A percentile compares a stretch with the other conserved stretches of the same genome.
These are phyloP conservation scores for Phytophthora cajani DNA, from an alignment of 352 stramenopile genomes.

Conservation along the genomic window DNA sequence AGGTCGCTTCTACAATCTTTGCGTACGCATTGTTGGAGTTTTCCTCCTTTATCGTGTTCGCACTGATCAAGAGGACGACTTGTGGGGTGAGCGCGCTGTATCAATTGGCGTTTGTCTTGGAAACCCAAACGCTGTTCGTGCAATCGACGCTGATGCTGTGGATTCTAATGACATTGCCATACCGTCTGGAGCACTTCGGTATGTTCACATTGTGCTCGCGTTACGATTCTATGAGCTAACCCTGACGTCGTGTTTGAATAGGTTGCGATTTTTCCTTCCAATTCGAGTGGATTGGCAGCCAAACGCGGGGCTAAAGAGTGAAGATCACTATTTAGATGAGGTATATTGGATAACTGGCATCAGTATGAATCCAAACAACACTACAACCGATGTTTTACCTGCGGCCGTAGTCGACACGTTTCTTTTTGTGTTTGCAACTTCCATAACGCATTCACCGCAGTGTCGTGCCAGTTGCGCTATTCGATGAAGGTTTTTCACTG, in stretches of 20 bases:
- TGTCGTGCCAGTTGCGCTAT: too few relatives aligned
- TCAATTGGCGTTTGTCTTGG: conserved; percentile 47
- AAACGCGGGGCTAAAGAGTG: too few relatives aligned
- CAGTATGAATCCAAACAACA: too few relatives aligned
- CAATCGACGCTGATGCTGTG: conserved; percentile 37
- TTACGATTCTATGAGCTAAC: not conserved
- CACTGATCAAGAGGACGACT: conserved; percentile 6
- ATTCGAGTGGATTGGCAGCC: conserved; percentile 15
- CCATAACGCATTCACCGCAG: too few relatives aligned
- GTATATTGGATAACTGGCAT: too few relatives aligned
- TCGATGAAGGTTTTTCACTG: too few relatives aligned
- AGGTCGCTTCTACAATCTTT: conserved; percentile 18
- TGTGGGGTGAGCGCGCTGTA: conserved; percentile 30
- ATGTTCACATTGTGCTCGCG: conserved; percentile 3
- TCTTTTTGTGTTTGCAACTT: too few relatives aligned
- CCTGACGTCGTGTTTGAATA: not conserved
- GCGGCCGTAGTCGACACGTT: too few relatives aligned
- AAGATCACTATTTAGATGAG: too few relatives aligned
- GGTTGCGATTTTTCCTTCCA: conserved; percentile 28
- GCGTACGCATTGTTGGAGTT: conserved; percentile 38
- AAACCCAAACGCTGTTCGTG: conserved; percentile 34
- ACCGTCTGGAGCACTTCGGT: conserved; percentile 38
- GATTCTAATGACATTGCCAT: conserved; percentile 31
- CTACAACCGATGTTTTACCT: too few relatives aligned
- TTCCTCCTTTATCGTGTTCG: conserved; percentile 31